Conservation (phyloP, 1,284 basidiomycete genomes). For the Trichosporon faecale region DNA sequence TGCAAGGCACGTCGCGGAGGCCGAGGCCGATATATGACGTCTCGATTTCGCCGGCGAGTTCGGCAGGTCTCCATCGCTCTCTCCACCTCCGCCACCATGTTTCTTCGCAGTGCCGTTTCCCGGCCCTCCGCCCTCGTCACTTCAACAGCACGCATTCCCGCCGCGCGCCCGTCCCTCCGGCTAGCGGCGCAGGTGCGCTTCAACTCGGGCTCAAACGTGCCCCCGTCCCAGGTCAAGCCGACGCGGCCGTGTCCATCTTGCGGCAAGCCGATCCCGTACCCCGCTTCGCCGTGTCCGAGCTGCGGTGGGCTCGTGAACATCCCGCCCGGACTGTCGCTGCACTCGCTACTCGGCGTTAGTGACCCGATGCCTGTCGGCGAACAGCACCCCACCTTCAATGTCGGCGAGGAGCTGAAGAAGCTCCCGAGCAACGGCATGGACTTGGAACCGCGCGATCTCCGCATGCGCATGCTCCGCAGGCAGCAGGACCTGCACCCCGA, state of each 20-base stretch:
- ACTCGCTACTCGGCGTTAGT: conserved; percentile 43
- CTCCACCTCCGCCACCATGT: conserved; percentile 28
- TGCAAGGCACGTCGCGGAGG: conserved; percentile 6
- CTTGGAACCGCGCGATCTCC: conserved; percentile 38
- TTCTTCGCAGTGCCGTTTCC: conserved; percentile 11
- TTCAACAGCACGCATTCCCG: background rate
- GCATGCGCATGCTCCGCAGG: conserved; percentile 38
- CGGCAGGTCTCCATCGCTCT: background rate
- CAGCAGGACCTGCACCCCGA: conserved; percentile 50
- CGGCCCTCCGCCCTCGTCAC: background rate
- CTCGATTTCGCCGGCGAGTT: background rate
- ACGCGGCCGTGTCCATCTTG: conserved; percentile 40
- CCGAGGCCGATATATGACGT: conserved; percentile 20
- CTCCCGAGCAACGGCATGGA: conserved; percentile 42
- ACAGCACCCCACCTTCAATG: conserved; percentile 24
- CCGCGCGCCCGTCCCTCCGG: background rate
- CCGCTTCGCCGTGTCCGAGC: conserved; percentile 44
- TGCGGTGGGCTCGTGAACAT: conserved; percentile 42
- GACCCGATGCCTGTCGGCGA: conserved; percentile 24
- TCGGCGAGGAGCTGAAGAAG: conserved; percentile 32
- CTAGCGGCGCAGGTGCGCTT: background rate
- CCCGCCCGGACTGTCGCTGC: conserved; percentile 40
- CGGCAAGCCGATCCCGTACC: conserved; percentile 28
- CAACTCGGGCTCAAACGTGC: background rate
- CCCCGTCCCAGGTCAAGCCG: conserved; percentile 14